Base-by-base conservation (phyloP, 345 rosid species). In the Ceriops decandra region DNA sequence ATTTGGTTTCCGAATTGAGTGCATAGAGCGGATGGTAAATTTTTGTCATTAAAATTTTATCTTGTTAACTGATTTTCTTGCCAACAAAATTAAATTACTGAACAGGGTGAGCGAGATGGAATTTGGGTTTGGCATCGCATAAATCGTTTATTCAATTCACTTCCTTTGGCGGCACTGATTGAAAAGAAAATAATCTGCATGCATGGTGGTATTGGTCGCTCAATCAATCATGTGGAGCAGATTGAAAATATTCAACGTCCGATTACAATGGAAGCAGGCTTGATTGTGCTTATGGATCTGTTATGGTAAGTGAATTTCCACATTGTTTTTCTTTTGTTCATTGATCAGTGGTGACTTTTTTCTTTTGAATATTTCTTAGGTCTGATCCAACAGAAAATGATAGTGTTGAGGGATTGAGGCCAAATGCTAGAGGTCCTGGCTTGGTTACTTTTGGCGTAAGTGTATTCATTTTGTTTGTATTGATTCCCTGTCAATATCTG, bases 171-270 rank as follows among this genome's bases (percentile, higher is more conserved):
- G 32, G 99, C 99, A 73, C 70, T 90, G 61, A 92, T 95, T 51
- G 98, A 92, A 81, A 95, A 91, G 82, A 95, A 95, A 77, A 95
- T 95, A 63, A 88, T 95, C 67, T 95, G 99, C 75, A 91, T 95
- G 99, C 99, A 95, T 75, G 99, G 99, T 62, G 99, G 99, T 74
- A 95, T 95, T 75, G 98, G 98, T 68, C 88, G 99, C 67, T 95
- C 98, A 19, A 95, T 95, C 83, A 95, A 88, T 83, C 95, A 91
- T 62, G 87, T 95, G 57, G 97, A 95, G 74, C 99, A 95, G 83
- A 95, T 95, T 61, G 97, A 95, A 80, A 95, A 77, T 79, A 82
- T 95, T 66, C 92, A 90, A 74, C 98, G 99, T 72, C 99, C 99
- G 65, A 88, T 92, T 59, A 82, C 97, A 47, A 95, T 95, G 98